Evolutionary conservation across 2,329 filamentous ascomycete species (phyloP), one percentile per base, ranked within the genome.

Genomic region (Alternaria panax): DNA sequence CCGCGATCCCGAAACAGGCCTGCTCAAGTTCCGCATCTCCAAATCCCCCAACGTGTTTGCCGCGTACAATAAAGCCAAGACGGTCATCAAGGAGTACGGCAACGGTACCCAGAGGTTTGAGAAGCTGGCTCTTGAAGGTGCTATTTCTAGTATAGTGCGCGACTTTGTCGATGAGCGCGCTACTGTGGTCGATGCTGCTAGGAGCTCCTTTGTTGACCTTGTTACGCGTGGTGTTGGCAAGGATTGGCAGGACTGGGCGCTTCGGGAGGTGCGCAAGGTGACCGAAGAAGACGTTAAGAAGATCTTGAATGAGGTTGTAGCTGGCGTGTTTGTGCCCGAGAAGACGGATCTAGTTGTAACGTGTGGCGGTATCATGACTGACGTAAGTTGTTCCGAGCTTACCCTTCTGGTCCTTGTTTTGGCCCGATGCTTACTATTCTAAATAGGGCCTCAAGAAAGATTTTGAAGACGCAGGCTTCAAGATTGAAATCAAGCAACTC

Each of bases 11-110:
- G 92, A 95, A 71, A 88, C 88, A 1, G 95, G 94, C 3, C 87
- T 91, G 50, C 81, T 97, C 51, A 89, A 92, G 62, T 96, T 96
- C 80, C 88, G 88, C 54, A 90, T 98, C 41, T 97, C 96, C 81
- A 90, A 94, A 25, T 96, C 92, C 0, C 94, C 95, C 0, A 92
- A 97, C 65, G 90, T 90, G 0, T 92, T 88, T 79, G 95, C 93
- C 76, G 95, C 95, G 0, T 96, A 95, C 72, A 82, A 84, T 28
- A 92, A 92, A 0, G 90, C 90, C 51, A 90, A 89, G 63, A 85
- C 88, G 34, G 88, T 94, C 22, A 88, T 98, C 41, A 83, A 87
- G 42, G 88, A 88, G 60, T 89, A 96, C 67, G 89, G 91, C 2
- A 85, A 88, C 25, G 94, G 92, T 8, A 85, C 84, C 8, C 85